Evolutionary conservation across 352 stramenopile genomes (phyloP).

Genomic region (Phytophthora pisi): DNA sequence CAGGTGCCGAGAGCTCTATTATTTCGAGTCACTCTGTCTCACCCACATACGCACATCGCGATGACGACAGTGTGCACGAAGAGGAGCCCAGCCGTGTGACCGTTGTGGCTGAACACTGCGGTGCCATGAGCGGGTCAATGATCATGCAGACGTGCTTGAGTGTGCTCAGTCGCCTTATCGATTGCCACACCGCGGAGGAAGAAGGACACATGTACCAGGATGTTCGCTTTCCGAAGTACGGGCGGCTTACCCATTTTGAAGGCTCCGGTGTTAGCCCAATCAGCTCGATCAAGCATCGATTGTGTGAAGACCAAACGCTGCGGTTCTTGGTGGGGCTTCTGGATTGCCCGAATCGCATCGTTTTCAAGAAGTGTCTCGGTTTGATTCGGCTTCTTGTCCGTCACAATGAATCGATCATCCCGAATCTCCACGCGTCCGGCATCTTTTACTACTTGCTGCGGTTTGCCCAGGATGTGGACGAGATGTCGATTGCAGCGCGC

Average conservation of each 20-base stretch:
- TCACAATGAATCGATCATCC: constrained; percentile 87
- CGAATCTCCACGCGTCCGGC: constrained; percentile 79
- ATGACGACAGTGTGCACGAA: constrained; percentile 40
- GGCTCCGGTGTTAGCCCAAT: constrained; percentile 77
- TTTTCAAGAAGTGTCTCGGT: constrained; percentile 85
- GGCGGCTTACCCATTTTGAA: constrained; percentile 82
- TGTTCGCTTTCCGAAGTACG: constrained; percentile 79
- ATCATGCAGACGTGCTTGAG: constrained; percentile 90
- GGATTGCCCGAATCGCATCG: constrained; percentile 82
- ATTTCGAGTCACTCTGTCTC: constrained; percentile 44
- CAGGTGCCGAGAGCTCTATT: constrained; percentile 50
- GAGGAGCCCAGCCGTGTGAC: constrained; percentile 65
- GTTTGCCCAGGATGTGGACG: constrained; percentile 79
- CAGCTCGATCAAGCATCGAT: constrained; percentile 73
- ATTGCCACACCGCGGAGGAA: constrained; percentile 84
- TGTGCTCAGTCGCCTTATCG: constrained; percentile 80
- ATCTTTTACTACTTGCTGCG: constrained; percentile 90
- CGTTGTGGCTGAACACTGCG: constrained; percentile 78
- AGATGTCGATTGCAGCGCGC: constrained; percentile 81
- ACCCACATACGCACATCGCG: constrained; percentile 34
- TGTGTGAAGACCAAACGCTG: constrained; percentile 79
- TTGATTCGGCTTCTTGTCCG: constrained; percentile 83
- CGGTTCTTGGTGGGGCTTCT: constrained; percentile 83
- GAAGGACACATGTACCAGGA: constrained; percentile 84
- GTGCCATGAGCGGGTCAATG: constrained; percentile 84